A percentile compares a stretch with the other conserved stretches of the same genome.
These are phyloP conservation scores for Aschersonia sp. DNA, from an alignment of 2,329 filamentous ascomycete species.

Conservation along the genomic window DNA sequence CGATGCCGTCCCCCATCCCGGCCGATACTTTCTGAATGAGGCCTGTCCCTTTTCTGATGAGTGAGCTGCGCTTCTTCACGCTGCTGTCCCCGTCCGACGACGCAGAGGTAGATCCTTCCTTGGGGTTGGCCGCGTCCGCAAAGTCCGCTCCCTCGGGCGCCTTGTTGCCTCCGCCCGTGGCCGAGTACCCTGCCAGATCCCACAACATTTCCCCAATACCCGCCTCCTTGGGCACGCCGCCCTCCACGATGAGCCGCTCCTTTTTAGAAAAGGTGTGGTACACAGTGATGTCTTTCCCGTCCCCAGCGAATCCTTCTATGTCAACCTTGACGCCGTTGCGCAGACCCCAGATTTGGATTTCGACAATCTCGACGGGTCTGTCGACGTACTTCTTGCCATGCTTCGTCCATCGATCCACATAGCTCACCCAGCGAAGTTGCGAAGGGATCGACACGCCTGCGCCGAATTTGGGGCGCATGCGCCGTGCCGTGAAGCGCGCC, in stretches of 20 bases:
- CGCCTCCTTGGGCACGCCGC: constrained; percentile 31
- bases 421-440: constrained; percentile 74
- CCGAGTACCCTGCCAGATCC: constrained; percentile 31
- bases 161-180: constrained; percentile 12
- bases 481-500: constrained; percentile 53
- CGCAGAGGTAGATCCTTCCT: background rate
- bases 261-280: constrained; percentile 66
- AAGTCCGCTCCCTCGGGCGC: constrained; percentile 20
- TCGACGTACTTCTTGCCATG: constrained; percentile 69
- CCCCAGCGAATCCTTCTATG: constrained; percentile 75
- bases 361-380: constrained; percentile 66
- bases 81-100: background rate
- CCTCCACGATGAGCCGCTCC: constrained; percentile 58
- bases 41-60: constrained; percentile 16
- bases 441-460: constrained; percentile 85
- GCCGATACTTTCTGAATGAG: constrained; percentile 18
- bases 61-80: constrained; percentile 7
- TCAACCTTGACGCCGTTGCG: constrained; percentile 76
- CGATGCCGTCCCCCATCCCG: constrained; percentile 6
- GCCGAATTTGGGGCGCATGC: constrained; percentile 84
- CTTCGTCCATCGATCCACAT: constrained; percentile 75
- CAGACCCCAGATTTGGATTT: constrained; percentile 82
- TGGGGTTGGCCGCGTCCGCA: constrained; percentile 8
- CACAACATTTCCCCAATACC: constrained; percentile 36
- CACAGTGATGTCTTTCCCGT: constrained; percentile 71